A percentile compares a stretch with the other conserved stretches of the same genome.
Conservation (phyloP, 768 basidiomycete species). For the Boletus insuetus region DNA sequence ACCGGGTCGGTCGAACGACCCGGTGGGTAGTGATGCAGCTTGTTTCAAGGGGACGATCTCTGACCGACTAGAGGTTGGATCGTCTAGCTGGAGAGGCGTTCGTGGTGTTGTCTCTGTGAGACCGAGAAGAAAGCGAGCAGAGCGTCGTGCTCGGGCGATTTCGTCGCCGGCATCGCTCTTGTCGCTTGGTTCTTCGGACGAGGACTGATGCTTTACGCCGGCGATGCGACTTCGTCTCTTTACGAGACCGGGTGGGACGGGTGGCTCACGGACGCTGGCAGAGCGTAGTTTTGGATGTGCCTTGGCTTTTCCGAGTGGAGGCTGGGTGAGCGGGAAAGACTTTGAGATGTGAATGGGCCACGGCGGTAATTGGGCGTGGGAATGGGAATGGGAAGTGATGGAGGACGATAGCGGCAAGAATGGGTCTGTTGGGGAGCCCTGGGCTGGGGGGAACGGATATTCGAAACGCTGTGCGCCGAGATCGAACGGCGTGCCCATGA, state of each 20-base stretch:
- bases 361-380: constrained; percentile 23
- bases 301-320: constrained; percentile 27
- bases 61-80: neutral
- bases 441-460: constrained; percentile 31
- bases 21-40: constrained; percentile 3
- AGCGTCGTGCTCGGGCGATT: constrained; percentile 3
- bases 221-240: constrained; percentile 26
- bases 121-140: constrained; percentile 3
- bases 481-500: constrained; percentile 35
- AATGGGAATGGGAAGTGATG: constrained; percentile 2
- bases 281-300: constrained; percentile 31
- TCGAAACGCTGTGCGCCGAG: constrained; percentile 33
- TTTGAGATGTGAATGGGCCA: constrained; percentile 31
- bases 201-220: constrained; percentile 23
- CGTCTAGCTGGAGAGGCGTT: neutral
- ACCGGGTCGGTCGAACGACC: constrained; percentile 2
- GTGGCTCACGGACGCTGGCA: constrained; percentile 28
- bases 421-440: constrained; percentile 28
- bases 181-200: constrained; percentile 30
- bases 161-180: constrained; percentile 26
- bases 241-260: constrained; percentile 32
- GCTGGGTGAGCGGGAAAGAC: constrained; percentile 29
- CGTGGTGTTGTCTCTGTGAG: constrained; percentile 1
- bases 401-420: constrained; percentile 25
- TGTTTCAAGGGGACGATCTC: constrained; percentile 6